Conservation (phyloP, 768 basidiomycete genomes). For the Brasilioporus rufonigricans region DNA sequence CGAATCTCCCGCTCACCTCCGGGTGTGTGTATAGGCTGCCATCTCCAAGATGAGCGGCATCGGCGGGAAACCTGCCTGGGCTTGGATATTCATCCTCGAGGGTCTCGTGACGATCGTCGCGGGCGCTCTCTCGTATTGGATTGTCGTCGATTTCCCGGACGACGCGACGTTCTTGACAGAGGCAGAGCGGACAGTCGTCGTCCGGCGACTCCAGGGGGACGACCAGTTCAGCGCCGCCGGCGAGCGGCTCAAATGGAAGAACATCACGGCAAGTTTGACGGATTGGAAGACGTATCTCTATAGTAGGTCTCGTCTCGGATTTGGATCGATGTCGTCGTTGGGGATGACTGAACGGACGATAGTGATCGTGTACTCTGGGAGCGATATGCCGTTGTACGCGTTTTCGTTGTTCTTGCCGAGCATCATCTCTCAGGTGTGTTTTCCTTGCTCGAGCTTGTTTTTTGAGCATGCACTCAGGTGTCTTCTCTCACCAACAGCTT, state of each 20-base stretch:
- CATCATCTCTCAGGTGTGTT: slow-evolving; percentile 65
- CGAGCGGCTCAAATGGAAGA: slow-evolving; percentile 55
- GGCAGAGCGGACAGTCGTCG: slow-evolving; percentile 62
- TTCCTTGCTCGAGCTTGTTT: not conserved
- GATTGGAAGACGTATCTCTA: slow-evolving; percentile 74
- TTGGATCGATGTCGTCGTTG: not conserved
- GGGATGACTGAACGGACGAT: not conserved
- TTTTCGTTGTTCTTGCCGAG: slow-evolving; percentile 78
- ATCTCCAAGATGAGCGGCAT: slow-evolving; percentile 73
- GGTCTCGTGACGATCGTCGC: slow-evolving; percentile 69
- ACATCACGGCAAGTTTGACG: slow-evolving; percentile 54
- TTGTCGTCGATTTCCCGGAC: slow-evolving; percentile 83
- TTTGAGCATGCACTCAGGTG: not conserved
- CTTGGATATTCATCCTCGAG: slow-evolving; percentile 79
- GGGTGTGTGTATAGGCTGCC: slow-evolving; percentile 37
- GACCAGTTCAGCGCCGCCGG: slow-evolving; percentile 74
- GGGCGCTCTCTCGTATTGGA: slow-evolving; percentile 64
- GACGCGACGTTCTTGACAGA: slow-evolving; percentile 76
- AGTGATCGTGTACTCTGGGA: slow-evolving; percentile 59
- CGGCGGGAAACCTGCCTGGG: slow-evolving; percentile 61
- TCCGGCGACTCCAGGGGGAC: slow-evolving; percentile 64
- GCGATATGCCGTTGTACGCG: slow-evolving; percentile 69
- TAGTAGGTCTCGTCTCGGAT: slow-evolving; percentile 5
- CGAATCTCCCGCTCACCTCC: slow-evolving; percentile 5
- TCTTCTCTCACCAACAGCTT: slow-evolving; percentile 29